Evolutionary conservation across 2,329 filamentous ascomycete species (phyloP), one percentile per base, ranked within the genome.

Genomic region (Phaeosphaeriaceae sp.): DNA sequence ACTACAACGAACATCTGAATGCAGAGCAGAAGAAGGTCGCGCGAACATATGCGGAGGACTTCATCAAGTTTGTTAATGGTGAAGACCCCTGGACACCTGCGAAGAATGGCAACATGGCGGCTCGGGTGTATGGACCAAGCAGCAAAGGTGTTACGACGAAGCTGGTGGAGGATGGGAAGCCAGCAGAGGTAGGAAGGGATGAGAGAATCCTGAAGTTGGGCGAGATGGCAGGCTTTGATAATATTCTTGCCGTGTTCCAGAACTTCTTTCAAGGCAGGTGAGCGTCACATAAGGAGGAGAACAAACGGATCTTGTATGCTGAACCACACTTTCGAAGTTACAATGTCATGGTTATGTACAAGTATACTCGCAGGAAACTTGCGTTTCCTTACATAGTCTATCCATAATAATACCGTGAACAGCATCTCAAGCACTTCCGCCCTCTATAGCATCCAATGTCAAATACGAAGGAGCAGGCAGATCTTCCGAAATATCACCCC

Each of bases 51-150:
- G 73, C 57, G 8, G 64, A 69, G 47, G 71, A 77, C 42, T 73
- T 77, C 52, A 72, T 77, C 47, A 62, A 68, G 35, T 77, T 75
- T 51, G 69, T 75, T 13, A 73, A 70, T 48, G 75, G 75, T 0
- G 54, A 68, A 3, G 70, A 75, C 40, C 72, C 73, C 1, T 76
- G 73, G 73, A 67, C 68, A n/a, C 66, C 72, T 1, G 72, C 74
- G 2, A 52, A 70, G 42, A 59, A 51, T 7, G 67, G 59, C 0
- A 58, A 68, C 26, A 23, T 70, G 19, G 59, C 69, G 10, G 72
- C 69, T 6, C 59, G 70, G 49, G 71, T 76, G 1, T 76, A 75
- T 50, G 73, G 73, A 11, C 72, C 73, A 4, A 74, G 69, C 48
- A 66, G 61, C 40, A 65, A 65, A 21, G 72, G 72, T 2, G 58